These are phyloP conservation scores for Golubevia sp. DNA, from an alignment of 1,284 basidiomycete species.

Conservation along the genomic window DNA sequence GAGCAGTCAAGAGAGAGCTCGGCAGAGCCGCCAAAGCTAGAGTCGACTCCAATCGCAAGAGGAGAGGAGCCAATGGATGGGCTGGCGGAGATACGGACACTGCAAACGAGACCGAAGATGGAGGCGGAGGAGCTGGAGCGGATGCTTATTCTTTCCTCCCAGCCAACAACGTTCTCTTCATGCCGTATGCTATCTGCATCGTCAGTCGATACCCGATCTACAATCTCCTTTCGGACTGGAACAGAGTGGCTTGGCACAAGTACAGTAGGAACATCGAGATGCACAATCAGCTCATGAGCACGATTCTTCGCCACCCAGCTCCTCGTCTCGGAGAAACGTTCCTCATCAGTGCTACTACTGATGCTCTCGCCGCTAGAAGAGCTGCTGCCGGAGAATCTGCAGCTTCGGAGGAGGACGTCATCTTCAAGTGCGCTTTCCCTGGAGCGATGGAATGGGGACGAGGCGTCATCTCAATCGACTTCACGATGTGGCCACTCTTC, in stretches of 20 bases:
- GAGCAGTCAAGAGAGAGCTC: slow-evolving; percentile 45
- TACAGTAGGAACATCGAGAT: slow-evolving; percentile 60
- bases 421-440: slow-evolving; percentile 54
- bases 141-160: slow-evolving; percentile 30
- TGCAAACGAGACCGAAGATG: slow-evolving; percentile 17
- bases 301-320: slow-evolving; percentile 54
- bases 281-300: slow-evolving; percentile 61
- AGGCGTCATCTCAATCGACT: slow-evolving; percentile 65
- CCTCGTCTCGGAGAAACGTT: slow-evolving; percentile 52
- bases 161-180: slow-evolving; percentile 47
- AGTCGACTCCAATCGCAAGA: background rate
- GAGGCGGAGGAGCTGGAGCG: slow-evolving; percentile 7
- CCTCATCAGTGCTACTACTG: slow-evolving; percentile 9
- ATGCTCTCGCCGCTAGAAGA: no score
- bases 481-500: slow-evolving; percentile 96
- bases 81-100: slow-evolving; percentile 5
- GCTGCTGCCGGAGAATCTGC: slow-evolving; percentile 26
- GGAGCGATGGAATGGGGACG: slow-evolving; percentile 64
- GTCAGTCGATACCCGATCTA: slow-evolving; percentile 55
- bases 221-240: slow-evolving; percentile 57
- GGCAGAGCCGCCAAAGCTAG: slow-evolving; percentile 14
- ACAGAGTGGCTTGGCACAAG: slow-evolving; percentile 60
- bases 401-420: no score
- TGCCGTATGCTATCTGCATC: slow-evolving; percentile 57
- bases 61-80: slow-evolving; percentile 4